Evolutionary conservation across 768 basidiomycete species (phyloP).

Genomic region (Leccinum broughii): DNA sequence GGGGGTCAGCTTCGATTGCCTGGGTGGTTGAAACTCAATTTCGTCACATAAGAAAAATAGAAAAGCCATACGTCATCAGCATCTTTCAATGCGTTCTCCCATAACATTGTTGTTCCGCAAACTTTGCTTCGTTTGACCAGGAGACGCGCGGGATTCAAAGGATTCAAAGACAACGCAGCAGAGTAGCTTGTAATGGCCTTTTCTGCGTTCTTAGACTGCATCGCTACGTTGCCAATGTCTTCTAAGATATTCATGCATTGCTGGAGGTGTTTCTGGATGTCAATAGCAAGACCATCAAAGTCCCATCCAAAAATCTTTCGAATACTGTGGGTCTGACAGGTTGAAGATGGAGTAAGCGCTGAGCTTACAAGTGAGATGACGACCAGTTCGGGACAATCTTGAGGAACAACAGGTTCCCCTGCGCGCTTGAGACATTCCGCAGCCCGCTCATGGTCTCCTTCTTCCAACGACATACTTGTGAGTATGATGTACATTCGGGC

Average conservation of each 20-base stretch:
- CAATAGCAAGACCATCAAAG: neutral
- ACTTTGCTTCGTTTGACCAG: slow-evolving; percentile 12
- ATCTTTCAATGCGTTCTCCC: slow-evolving; percentile 12
- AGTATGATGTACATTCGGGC: too few relatives aligned
- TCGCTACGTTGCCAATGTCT: neutral
- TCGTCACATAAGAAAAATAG: too few relatives aligned
- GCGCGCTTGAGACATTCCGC: too few relatives aligned
- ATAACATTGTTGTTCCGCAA: neutral
- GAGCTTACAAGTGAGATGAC: too few relatives aligned
- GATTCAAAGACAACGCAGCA: neutral
- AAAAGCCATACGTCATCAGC: too few relatives aligned
- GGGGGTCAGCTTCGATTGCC: slow-evolving; percentile 3
- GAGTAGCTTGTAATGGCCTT: neutral
- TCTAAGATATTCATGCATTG: neutral
- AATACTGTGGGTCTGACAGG: too few relatives aligned
- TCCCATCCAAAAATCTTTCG: too few relatives aligned
- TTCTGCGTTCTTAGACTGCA: neutral
- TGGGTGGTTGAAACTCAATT: neutral
- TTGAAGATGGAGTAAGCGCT: too few relatives aligned
- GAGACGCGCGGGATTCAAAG: neutral
- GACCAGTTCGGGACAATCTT: too few relatives aligned
- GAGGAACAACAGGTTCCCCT: too few relatives aligned
- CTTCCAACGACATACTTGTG: too few relatives aligned
- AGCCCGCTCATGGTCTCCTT: too few relatives aligned
- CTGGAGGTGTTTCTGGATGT: neutral